Evolutionary conservation across 2,329 filamentous ascomycete genomes (phyloP).

Genomic region (Pseudogymnoascus verrucosus): DNA sequence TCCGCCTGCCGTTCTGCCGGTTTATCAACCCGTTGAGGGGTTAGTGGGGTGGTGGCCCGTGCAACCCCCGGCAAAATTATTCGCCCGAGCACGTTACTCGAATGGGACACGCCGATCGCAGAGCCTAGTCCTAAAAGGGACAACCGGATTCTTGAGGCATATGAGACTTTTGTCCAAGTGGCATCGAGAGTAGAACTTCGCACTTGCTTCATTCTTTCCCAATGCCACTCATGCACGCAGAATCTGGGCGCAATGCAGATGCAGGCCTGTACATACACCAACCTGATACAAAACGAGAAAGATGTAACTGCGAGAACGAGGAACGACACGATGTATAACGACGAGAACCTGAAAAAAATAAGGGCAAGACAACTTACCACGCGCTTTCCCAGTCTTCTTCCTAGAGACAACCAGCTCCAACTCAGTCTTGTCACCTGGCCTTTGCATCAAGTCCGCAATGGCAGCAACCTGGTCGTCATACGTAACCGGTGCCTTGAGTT

Average conservation of each 20-base stretch:
- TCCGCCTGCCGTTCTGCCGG: neutral
- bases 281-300: neutral
- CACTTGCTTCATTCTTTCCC: neutral
- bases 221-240: neutral
- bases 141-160: neutral
- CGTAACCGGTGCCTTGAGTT: neutral
- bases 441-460: neutral
- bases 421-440: neutral
- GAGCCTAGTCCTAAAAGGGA: neutral
- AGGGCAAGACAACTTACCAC: neutral
- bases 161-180: neutral
- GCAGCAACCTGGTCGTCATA: neutral
- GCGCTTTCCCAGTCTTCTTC: neutral
- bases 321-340: neutral
- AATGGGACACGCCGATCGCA: neutral
- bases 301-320: neutral
- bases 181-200: neutral
- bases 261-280: neutral
- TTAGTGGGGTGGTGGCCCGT: neutral
- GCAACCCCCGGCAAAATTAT: neutral
- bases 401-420: neutral
- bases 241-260: neutral
- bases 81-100: neutral
- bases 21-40: neutral
- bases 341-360: neutral